These are phyloP conservation scores for Paratinospora sagittata DNA, from an alignment of 164 flowering plant genomes.

Conservation along the genomic window DNA sequence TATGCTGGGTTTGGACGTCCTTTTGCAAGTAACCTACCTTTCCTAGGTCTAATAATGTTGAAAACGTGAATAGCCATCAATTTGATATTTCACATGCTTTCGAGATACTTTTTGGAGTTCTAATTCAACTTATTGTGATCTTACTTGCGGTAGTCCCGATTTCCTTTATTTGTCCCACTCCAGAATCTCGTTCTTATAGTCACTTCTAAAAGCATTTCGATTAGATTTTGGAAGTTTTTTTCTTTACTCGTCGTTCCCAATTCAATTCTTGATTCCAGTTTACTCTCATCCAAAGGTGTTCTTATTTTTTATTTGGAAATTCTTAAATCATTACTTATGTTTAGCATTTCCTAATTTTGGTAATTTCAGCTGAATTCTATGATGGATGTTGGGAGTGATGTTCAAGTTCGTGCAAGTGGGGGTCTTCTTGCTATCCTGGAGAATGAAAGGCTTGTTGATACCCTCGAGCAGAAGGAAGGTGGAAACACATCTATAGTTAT, in stretches of 20 bases:
- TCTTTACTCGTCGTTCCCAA: not conserved
- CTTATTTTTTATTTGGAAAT: not conserved
- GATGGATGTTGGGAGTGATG: slow-evolving; percentile 88
- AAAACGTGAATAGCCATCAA: not conserved
- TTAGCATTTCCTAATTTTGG: slow-evolving; percentile 5
- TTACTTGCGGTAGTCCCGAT: no score
- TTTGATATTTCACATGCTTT: not conserved
- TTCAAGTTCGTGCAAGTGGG: slow-evolving; percentile 96
- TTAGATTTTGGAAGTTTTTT: not conserved
- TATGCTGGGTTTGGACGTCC: not conserved
- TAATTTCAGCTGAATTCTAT: slow-evolving; percentile 75
- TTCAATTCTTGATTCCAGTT: not conserved
- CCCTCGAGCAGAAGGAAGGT: slow-evolving; percentile 69
- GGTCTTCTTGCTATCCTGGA: slow-evolving; percentile 93
- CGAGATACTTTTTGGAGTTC: no score
- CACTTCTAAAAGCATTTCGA: slow-evolving; percentile 2
- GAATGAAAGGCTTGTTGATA: slow-evolving; percentile 87
- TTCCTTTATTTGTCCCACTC: not conserved
- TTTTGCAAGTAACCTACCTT: not conserved
- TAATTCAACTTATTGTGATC: no score
- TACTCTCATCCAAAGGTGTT: not conserved
- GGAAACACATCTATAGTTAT: slow-evolving; percentile 73
- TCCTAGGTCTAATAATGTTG: not conserved
- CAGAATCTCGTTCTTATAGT: not conserved
- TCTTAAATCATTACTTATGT: not conserved